Percentiles rank a stretch among this genome's conserved stretches.
phyloP scores from a whole-genome alignment of 116 monocot species.

The Dioscorea cayenensis region DNA sequence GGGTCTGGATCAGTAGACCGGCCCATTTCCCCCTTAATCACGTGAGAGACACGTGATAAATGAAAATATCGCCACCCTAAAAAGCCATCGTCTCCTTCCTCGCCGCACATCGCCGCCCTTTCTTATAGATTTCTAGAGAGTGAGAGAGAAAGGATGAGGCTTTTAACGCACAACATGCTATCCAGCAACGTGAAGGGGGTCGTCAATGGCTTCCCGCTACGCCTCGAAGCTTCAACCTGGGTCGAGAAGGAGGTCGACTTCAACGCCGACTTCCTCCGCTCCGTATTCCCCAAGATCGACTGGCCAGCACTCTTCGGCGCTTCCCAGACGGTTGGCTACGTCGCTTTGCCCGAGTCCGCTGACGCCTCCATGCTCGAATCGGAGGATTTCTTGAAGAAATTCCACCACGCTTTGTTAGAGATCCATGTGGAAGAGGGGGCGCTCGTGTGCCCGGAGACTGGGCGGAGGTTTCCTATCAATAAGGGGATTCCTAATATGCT shows the following conservation, averaged over 20 bases:
- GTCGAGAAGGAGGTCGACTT: conserved; percentile 46
- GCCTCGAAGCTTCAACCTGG: conserved; percentile 43
- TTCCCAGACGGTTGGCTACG: conserved; percentile 22
- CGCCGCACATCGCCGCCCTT: too few relatives aligned
- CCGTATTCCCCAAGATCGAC: conserved; percentile 54
- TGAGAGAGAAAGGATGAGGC: conserved; percentile 32
- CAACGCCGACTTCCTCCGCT: conserved; percentile 62
- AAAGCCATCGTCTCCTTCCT: too few relatives aligned
- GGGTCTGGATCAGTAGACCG: too few relatives aligned
- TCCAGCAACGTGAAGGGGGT: conserved; percentile 66
- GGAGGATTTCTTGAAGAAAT: conserved; percentile 50
- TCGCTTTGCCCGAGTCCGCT: conserved; percentile 34
- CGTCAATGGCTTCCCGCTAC: conserved; percentile 51
- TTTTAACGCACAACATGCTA: conserved; percentile 74
- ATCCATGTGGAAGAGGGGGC: conserved; percentile 68
- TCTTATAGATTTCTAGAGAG: not conserved
- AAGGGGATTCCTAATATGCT: conserved; percentile 84
- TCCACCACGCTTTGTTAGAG: conserved; percentile 75
- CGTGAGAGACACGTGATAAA: too few relatives aligned
- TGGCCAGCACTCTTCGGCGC: conserved; percentile 36
- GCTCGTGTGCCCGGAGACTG: conserved; percentile 67
- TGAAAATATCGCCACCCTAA: too few relatives aligned
- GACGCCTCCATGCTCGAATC: conserved; percentile 39
- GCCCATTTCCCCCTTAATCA: too few relatives aligned
- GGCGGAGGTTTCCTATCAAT: conserved; percentile 49